phyloP scores from a whole-genome alignment of 2,329 filamentous ascomycete species.

The Chrysoporthe cubensis region DNA sequence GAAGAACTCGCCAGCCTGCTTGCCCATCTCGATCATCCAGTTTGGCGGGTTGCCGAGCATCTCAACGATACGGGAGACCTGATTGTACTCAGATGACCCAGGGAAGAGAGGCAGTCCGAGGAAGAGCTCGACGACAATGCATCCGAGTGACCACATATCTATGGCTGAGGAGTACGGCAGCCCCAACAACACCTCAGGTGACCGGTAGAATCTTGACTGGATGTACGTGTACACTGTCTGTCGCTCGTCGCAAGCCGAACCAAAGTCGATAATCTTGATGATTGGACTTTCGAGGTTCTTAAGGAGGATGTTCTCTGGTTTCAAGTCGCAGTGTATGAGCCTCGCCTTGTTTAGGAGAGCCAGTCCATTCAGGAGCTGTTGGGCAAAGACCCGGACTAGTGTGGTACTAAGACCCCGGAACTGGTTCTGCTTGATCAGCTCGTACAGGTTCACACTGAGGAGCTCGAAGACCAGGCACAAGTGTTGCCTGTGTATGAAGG shows the following conservation, averaged over 20 bases:
- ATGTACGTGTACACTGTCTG: conserved; percentile 99
- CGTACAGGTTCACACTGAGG: conserved; percentile 95
- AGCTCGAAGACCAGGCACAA: conserved; percentile 95
- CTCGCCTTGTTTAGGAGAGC: conserved; percentile 94
- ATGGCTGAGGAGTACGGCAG: conserved; percentile 97
- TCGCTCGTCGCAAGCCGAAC: conserved; percentile 95
- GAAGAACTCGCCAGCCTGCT: conserved; percentile 96
- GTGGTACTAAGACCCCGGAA: conserved; percentile 97
- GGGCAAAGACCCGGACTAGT: conserved; percentile 93
- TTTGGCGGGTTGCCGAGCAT: conserved; percentile 96
- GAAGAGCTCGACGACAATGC: conserved; percentile 97
- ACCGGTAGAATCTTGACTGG: conserved; percentile 96
- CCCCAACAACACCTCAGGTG: conserved; percentile 92
- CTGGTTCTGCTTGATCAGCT: conserved; percentile 99
- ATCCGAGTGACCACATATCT: conserved; percentile 99
- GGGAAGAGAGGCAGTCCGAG: conserved; percentile 92
- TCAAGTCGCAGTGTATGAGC: conserved; percentile 96
- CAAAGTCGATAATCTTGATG: conserved; percentile 99
- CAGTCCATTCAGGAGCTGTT: conserved; percentile 91
- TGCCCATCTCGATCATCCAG: conserved; percentile 99
- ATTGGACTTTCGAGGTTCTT: conserved; percentile 99
- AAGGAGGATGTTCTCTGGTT: conserved; percentile 95
- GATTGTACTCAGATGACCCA: conserved; percentile 97
- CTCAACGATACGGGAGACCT: conserved; percentile 94
- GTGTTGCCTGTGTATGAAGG: conserved; percentile 97